A percentile compares a stretch with the other conserved stretches of the same genome.
Evolutionary conservation across 805 yeast species (phyloP).

Genomic region (Candida taoyuanica): DNA sequence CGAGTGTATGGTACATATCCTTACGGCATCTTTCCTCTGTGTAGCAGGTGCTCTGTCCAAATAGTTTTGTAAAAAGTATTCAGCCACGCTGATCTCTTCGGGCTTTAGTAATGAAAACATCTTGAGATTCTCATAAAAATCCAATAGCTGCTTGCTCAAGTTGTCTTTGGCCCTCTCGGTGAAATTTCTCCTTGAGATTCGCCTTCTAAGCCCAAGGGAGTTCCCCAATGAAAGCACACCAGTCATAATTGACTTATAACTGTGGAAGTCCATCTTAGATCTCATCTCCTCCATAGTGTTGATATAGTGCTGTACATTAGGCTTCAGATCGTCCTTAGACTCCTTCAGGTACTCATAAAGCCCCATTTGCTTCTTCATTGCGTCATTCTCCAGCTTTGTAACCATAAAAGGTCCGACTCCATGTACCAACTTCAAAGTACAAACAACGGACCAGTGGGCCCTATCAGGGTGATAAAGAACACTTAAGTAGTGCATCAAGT

Average conservation of each 20-base stretch:
- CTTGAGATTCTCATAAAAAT: slow-evolving; percentile 35
- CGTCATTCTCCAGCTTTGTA: slow-evolving; percentile 16
- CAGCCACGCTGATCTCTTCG: slow-evolving; percentile 20
- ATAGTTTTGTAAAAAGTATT: slow-evolving; percentile 32
- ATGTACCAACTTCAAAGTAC: slow-evolving; percentile 25
- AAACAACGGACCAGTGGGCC: slow-evolving; percentile 27
- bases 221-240: slow-evolving; percentile 11
- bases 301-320: slow-evolving; percentile 28
- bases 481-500: slow-evolving; percentile 46
- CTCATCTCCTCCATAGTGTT: slow-evolving; percentile 19
- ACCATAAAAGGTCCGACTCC: slow-evolving; percentile 23
- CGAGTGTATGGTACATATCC: slow-evolving; percentile 65
- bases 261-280: slow-evolving; percentile 12
- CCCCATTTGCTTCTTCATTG: slow-evolving; percentile 1
- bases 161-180: slow-evolving; percentile 25
- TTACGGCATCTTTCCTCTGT: slow-evolving; percentile 34
- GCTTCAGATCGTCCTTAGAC: slow-evolving; percentile 13
- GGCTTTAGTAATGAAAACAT: slow-evolving; percentile 26
- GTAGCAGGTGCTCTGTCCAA: slow-evolving; percentile 27
- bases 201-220: slow-evolving; percentile 14
- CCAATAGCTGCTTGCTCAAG: slow-evolving; percentile 28
- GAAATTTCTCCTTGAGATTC: slow-evolving; percentile 12
- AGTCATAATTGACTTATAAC: slow-evolving; percentile 13
- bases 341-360: slow-evolving; percentile 12
- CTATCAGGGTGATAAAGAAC: slow-evolving; percentile 30